Base-by-base conservation (phyloP, 345 rosid species). In the Populus ilicifolia region DNA sequence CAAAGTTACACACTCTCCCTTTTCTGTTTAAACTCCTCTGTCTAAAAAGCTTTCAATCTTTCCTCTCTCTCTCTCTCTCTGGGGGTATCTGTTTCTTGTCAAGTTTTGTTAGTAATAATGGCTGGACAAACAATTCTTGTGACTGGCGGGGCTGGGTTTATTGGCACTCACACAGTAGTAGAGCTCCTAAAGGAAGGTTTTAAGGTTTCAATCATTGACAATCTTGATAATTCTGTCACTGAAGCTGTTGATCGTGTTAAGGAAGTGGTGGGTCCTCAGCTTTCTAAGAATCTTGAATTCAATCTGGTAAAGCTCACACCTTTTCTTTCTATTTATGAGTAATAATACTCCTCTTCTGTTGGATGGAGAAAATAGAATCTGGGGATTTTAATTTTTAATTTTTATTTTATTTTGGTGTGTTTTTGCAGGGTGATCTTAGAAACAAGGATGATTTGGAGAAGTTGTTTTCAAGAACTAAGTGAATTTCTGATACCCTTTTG, bases 61-160 rank as follows among this genome's bases (percentile, higher is more conserved):
- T 29, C 17, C 25, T 35, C 16, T 27, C 18, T 5, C 7, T 3
- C 29, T 27, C 25, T 77, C 62, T 41, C 35, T 33, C 35, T 33
- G 0, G 23, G 25, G 38, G 29, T 35, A 59, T 23, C 48, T 12
- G 52, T 18, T 46, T 16, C 52, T 46, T 46, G 52, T 46, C 18
- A 3, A 12, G 52, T 46, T 46, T 14, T 14, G 52, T 46, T 46
- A 12, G n/a, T 67, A 13, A 12, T 35, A 38, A 69, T 70, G 78
- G 74, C 82, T 18, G 90, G 82, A 54, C 87, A 82, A 80, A 83
- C 76, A 29, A 86, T 96, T 78, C 91, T 96, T 71, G 99, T 96
- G 38, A 96, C 99, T 30, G 98, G 98, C 43, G 97, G 99, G 44
- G 99, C 99, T 73, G 99, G 99, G 14, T 96, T 93, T 85, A 92